Base-by-base conservation (phyloP, 805 yeast genomes). In the Lachancea dasiensis region DNA sequence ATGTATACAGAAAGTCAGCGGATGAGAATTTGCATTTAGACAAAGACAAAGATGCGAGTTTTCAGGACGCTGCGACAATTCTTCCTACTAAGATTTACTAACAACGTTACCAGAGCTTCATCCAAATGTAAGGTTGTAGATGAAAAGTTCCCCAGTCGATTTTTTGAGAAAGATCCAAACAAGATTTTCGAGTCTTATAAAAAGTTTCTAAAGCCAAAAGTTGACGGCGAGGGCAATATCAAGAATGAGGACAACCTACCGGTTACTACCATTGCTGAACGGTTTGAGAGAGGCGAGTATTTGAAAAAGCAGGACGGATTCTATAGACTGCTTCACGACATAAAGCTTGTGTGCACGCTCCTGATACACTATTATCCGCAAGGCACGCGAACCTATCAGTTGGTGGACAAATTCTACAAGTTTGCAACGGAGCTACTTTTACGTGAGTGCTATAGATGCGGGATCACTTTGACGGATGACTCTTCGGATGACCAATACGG, bases 271-370 rank as follows among this genome's bases (percentile, higher is more conserved):
- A 64, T 81, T n/a, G 20, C 49, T 0, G 57, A 63, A 4, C 73
- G 72, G 46, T 63, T 67, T 45, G 57, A 56, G 1, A 45, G 55
- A 1, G 52, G 54, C 1, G 51, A 60, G 13, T 81, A 81, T 50
- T 6, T 28, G 3, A 41, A 57, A 1, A 54, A 47, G 5, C 46
- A 47, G n/a, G 41, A 54, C 7, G 61, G 72, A 1, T 64, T 81
- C 5, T 81, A 79, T 49, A 63, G 64, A 29, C 51, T 83, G 9
- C 82, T 67, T 49, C 90, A 83, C 51, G 95, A 84, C 55, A 52
- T 84, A 31, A 79, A 71, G 42, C 59, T 79, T 13, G 74, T 79
- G 0, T 63, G 78, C 25, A 67, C 74, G 9, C 50, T 67, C n/a
- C 58, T 66, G 24, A 66, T 81, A 18, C 61, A 68, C 29, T 61